Conservation (phyloP, 2,329 filamentous ascomycete genomes). For the Monilinia laxa region DNA sequence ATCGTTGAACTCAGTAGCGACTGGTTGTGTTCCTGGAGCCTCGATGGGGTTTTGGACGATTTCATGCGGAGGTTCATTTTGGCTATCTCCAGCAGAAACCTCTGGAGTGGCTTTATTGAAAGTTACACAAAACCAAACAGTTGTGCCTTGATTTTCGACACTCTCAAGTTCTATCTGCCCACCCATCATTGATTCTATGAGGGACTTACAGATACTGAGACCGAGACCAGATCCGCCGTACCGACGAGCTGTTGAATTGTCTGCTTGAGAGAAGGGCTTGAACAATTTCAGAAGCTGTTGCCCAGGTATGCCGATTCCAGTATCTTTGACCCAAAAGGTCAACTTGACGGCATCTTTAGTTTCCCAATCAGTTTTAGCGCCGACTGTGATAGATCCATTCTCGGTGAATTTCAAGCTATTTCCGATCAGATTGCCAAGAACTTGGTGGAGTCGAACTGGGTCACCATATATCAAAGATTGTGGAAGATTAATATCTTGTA, state of each 20-base stretch:
- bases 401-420: slow-evolving; percentile 96
- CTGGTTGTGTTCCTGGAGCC: slow-evolving; percentile 42
- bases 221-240: slow-evolving; percentile 91
- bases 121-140: slow-evolving; percentile 74
- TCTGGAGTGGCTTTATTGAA: slow-evolving; percentile 77
- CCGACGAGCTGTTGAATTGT: slow-evolving; percentile 83
- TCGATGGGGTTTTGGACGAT: slow-evolving; percentile 46
- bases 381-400: slow-evolving; percentile 80
- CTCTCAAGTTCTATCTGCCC: slow-evolving; percentile 83
- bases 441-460: slow-evolving; percentile 65
- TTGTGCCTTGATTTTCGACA: slow-evolving; percentile 67
- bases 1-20: slow-evolving; percentile 55
- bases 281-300: slow-evolving; percentile 84
- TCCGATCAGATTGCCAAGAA: slow-evolving; percentile 79
- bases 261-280: slow-evolving; percentile 88
- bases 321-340: slow-evolving; percentile 84
- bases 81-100: slow-evolving; percentile 56
- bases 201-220: slow-evolving; percentile 89
- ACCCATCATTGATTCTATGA: slow-evolving; percentile 89
- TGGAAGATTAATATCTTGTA: slow-evolving; percentile 70
- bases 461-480: slow-evolving; percentile 67
- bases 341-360: slow-evolving; percentile 68
- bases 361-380: slow-evolving; percentile 70
- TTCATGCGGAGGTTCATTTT: slow-evolving; percentile 40
- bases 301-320: slow-evolving; percentile 84